These are phyloP conservation scores for Cronartium ribicola DNA, from an alignment of 1,284 basidiomycete species.

Conservation along the genomic window DNA sequence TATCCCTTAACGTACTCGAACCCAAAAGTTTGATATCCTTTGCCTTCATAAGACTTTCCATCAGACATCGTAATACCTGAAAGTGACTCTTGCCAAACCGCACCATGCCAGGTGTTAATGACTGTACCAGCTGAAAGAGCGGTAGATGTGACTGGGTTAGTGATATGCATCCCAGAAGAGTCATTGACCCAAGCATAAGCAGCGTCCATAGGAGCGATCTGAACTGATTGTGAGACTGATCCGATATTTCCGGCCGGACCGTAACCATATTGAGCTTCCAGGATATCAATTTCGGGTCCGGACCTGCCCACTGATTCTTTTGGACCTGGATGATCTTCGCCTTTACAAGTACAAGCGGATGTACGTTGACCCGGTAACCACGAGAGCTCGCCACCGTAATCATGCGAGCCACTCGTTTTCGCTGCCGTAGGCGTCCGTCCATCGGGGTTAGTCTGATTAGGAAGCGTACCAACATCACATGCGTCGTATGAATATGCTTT, in stretches of 20 bases:
- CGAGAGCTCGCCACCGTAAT: constrained; percentile 46
- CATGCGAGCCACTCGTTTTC: constrained; percentile 43
- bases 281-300: constrained; percentile 59
- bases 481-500: constrained; percentile 64
- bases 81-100: constrained; percentile 63
- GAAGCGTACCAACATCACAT: constrained; percentile 59
- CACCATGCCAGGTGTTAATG: constrained; percentile 59
- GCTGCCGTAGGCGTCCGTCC: constrained; percentile 46
- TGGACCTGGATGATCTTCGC: constrained; percentile 54
- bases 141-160: constrained; percentile 54
- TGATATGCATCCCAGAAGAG: constrained; percentile 55
- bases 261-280: constrained; percentile 55
- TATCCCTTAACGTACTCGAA: constrained; percentile 45
- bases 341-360: constrained; percentile 54
- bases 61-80: constrained; percentile 53
- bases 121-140: constrained; percentile 26
- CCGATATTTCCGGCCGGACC: constrained; percentile 44
- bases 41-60: constrained; percentile 47
- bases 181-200: constrained; percentile 54
- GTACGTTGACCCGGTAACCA: constrained; percentile 54
- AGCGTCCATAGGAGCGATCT: constrained; percentile 59
- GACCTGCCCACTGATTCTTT: constrained; percentile 48
- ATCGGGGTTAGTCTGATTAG: constrained; percentile 52
- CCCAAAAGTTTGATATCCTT: constrained; percentile 44
- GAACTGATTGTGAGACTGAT: constrained; percentile 53